phyloP scores from a whole-genome alignment of 371 early-diverging fungal genomes.

The Rhizopus stolonifer region DNA sequence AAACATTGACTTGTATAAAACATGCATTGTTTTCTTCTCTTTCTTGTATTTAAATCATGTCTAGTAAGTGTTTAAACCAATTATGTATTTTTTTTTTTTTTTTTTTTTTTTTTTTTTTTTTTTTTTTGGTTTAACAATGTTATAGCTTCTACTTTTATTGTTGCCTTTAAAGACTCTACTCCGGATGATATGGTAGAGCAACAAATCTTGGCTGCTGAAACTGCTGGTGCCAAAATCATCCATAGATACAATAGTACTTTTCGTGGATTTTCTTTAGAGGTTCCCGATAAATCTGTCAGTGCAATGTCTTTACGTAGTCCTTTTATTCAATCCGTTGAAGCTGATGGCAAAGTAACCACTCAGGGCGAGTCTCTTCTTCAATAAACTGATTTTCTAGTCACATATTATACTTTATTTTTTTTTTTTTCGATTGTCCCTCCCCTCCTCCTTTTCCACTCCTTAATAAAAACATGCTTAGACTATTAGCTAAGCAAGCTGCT shows the following conservation, averaged over 20 bases:
- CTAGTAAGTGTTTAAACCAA: too few relatives aligned
- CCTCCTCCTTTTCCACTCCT: too few relatives aligned
- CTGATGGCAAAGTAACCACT: slow-evolving; percentile 57
- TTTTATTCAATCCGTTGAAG: slow-evolving; percentile 45
- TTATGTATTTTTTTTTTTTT: too few relatives aligned
- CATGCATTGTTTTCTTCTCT: neutral
- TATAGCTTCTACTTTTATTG: slow-evolving; percentile 45
- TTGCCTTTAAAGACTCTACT: slow-evolving; percentile 47
- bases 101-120: too few relatives aligned
- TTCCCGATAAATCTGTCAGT: slow-evolving; percentile 40
- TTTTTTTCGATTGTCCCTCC: neutral
- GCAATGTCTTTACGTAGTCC: slow-evolving; percentile 30
- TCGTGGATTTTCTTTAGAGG: slow-evolving; percentile 48
- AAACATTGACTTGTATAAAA: neutral
- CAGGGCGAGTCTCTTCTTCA: slow-evolving; percentile 31
- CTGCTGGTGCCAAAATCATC: slow-evolving; percentile 36
- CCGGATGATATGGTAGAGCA: slow-evolving; percentile 42
- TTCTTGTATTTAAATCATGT: too few relatives aligned
- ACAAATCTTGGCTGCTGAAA: slow-evolving; percentile 20
- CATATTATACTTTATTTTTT: neutral
- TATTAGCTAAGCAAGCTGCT: slow-evolving; percentile 9
- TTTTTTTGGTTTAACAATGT: too few relatives aligned
- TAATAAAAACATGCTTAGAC: slow-evolving; percentile 11
- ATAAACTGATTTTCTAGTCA: neutral
- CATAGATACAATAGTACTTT: slow-evolving; percentile 42